Base-by-base conservation (phyloP, 2,329 filamentous ascomycete genomes). In the Exophiala oligosperma region DNA sequence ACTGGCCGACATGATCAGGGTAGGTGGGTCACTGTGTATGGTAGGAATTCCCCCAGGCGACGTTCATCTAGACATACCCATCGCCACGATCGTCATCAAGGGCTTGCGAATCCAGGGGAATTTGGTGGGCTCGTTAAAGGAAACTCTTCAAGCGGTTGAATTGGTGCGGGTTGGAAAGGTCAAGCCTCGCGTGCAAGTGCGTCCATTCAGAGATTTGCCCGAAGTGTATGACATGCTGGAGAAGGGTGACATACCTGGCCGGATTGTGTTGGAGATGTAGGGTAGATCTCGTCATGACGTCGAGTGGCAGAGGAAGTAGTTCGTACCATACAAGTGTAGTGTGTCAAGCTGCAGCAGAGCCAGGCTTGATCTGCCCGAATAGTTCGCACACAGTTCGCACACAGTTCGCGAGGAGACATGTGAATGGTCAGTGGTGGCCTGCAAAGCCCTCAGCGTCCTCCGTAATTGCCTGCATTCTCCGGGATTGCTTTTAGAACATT, bases 141-240 rank as follows among this genome's bases (percentile, higher is more conserved):
- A 79, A 60, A 78, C 76, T 44, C 69, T 78, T 65, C 77, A 78
- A 57, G 77, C 76, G 0, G 75, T 79, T 21, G 74, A 78, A 35
- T 61, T 77, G 56, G 76, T 78, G 1, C 66, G 73, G 38, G 68
- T 67, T 2, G 76, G 76, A 0, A 62, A 75, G 24, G 74, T 79
- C 5, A 77, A 73, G 50, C 76, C 76, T 26, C 72, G 71, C 44
- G 69, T 78, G 26, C 68, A 71, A 48, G 68, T 79, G 12, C 69
- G 76, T n/a, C 66, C 70, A 3, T 79, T 79, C 56, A 70, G 61
- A 54, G 76, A 79, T 37, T 60, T 79, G 58, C 69, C 72, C 14
- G 64, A 68, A 47, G 72, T 78, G 21, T 79, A 78, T 68, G 71
- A 76, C 49, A 73, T 78, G 62, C 70, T 79, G 60, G 74, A 78